Base-by-base conservation (phyloP, 2,329 filamentous ascomycete genomes). In the Botrytis pseudocinerea region DNA sequence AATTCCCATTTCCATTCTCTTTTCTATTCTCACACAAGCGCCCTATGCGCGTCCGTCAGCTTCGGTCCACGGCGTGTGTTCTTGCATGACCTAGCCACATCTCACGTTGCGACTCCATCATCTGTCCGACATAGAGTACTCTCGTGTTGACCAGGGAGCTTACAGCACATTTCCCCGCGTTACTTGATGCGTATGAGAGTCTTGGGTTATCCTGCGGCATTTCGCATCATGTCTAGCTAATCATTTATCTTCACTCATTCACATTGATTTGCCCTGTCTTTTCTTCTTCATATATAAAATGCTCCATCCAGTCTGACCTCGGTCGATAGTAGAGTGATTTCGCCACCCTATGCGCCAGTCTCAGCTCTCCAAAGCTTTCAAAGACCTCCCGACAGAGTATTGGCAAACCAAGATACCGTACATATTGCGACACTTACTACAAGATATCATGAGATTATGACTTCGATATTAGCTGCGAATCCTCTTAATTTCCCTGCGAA, bases 401-500 rank as follows among this genome's bases (percentile, higher is more conserved):
- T 42, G 48, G 28, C 35, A 68, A 68, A 57, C 38, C 22, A 32
- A 38, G 18, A 32, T 20, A 54, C 40, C 44, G 16, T 48, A 40
- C 40, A 61, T 61, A 28, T 46, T 51, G 40, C 59, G 69, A 54
- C 42, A 40, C 54, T 65, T 69, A 16, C 60, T 44, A 44, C 32
- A 42, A 63, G 35, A 64, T 54, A 42, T 38, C 38, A 61, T 74
- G 68, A 74, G 74, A 80, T 76, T 77, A 81, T 81, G 80, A 81
- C 78, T 80, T 80, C 79, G 38, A 74, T 80, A 74, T 73, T 80
- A n/a, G 69, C 76, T 73, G 76, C 76, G 65, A 78, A 78, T 73
- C 74, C 78, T 74, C 76, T 76, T 48, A 73, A 72, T 40, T 78
- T 80, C 66, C 42, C 76, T 70, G 71, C 75, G 38, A 76, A 76